Evolutionary conservation across 495 filamentous ascomycete species (phyloP), one percentile per base, ranked within the genome.

Genomic region (Glarea lozoyensis): DNA sequence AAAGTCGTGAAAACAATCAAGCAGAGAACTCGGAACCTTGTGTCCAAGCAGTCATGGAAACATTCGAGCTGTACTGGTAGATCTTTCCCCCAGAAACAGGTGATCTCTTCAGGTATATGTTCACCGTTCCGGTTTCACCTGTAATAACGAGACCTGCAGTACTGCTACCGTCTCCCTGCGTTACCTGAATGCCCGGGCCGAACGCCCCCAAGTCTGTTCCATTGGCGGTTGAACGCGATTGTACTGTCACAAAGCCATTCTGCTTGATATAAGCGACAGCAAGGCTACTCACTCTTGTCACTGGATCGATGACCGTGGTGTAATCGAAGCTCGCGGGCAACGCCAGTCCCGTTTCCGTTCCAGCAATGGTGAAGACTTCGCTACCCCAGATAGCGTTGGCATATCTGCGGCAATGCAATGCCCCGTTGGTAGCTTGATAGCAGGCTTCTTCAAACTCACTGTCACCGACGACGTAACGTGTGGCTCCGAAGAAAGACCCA

Each of bases 201-300:
- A 46, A 46, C 9, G 23, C 37, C 22, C 13, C 16, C 13, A 25
- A 40, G 4, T 11, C 19, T 12, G 36, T 46, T 2, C 10, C 24
- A 27, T 46, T 46, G 13, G 17, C 32, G n/a, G 42, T 46, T 12
- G 17, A 25, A 25, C 43, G 32, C 18, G 24, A 13, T 19, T 39
- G 36, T 15, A 46, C 35, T 16, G 25, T 40, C 11, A 40, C n/a
- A 6, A 17, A 46, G 11, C 35, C 35, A 33, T 22, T 12, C 22
- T 10, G 13, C 4, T 35, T 17, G 4, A 46, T 23, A 22, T 40
- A 46, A 19, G 43, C 36, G 5, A 46, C 10, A 2, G 40, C 2
- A 12, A 46, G 18, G 24, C 24, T 46, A 3, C 7, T 40, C 12
- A 10, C 5, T 32, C 40, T 40, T 2, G 35, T 4, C 7, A n/a